These are phyloP conservation scores for Calonectria leucothoes DNA, from an alignment of 2,329 filamentous ascomycete genomes.

Conservation along the genomic window DNA sequence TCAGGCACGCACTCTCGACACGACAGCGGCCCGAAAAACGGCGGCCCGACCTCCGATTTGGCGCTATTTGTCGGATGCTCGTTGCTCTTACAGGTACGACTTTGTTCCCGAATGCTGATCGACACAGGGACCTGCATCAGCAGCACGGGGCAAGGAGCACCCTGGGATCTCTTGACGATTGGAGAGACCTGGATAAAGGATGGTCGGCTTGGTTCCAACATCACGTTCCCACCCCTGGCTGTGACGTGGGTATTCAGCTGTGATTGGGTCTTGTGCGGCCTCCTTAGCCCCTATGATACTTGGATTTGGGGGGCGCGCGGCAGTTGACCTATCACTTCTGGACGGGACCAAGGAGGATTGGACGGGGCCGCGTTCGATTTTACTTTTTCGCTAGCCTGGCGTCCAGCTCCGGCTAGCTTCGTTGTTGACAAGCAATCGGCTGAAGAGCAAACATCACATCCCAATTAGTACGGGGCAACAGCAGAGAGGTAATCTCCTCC, in stretches of 20 bases:
- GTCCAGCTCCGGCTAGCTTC: background rate
- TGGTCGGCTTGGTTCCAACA: constrained; percentile 8
- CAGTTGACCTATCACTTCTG: background rate
- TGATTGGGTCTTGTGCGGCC: background rate
- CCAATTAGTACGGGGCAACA: constrained; percentile 18
- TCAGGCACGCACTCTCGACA: background rate
- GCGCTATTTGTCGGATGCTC: constrained; percentile 6
- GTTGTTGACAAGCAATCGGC: background rate
- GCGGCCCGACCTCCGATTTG: background rate
- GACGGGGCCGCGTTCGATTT: constrained; percentile 1
- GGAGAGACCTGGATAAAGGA: background rate
- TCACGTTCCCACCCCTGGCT: background rate
- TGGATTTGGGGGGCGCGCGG: background rate
- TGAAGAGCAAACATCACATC: constrained; percentile 28
- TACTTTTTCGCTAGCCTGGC: constrained; percentile 10
- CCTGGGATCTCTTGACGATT: constrained; percentile 19
- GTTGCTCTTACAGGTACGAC: constrained; percentile 4
- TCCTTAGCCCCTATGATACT: background rate
- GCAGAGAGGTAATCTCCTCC: constrained; percentile 22
- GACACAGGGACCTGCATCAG: constrained; percentile 18
- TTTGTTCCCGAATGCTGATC: constrained; percentile 33
- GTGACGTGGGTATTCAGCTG: constrained; percentile 15
- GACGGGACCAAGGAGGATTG: background rate
- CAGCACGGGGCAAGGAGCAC: constrained; percentile 10
- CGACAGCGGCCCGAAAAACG: constrained; percentile 6